These are phyloP conservation scores for Anthoceros angustus DNA, from an alignment of 225 moss, liverwort and hornwort genomes.

Conservation along the genomic window DNA sequence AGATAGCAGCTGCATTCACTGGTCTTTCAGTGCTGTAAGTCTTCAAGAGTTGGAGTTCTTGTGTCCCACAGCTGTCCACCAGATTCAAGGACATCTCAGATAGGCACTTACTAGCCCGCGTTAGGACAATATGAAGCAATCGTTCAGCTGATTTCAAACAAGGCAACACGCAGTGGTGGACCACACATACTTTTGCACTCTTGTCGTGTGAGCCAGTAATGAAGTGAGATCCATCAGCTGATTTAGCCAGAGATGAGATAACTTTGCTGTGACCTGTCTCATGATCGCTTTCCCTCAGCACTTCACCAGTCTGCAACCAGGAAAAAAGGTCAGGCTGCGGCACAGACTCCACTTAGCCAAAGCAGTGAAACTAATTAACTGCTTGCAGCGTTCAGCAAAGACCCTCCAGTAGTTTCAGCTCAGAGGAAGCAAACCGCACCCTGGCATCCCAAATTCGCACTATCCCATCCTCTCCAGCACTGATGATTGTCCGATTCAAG, in stretches of 20 bases:
- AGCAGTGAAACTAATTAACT: neutral
- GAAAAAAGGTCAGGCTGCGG: neutral
- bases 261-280: slow-evolving; percentile 72
- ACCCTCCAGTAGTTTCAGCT: neutral
- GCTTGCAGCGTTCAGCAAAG: neutral
- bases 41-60: slow-evolving; percentile 61
- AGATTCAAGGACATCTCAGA: neutral
- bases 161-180: too few relatives aligned
- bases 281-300: slow-evolving; percentile 78
- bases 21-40: slow-evolving; percentile 75
- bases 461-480: slow-evolving; percentile 73
- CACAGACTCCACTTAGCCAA: neutral
- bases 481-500: slow-evolving; percentile 82
- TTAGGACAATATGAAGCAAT: neutral
- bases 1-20: slow-evolving; percentile 84
- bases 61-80: slow-evolving; percentile 58
- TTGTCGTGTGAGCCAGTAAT: slow-evolving; percentile 88
- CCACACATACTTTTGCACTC: slow-evolving; percentile 40
- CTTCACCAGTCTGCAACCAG: slow-evolving; percentile 46
- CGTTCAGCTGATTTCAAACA: neutral
- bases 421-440: slow-evolving; percentile 23
- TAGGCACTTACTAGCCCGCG: too few relatives aligned
- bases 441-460: slow-evolving; percentile 90
- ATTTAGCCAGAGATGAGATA: slow-evolving; percentile 53
- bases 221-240: slow-evolving; percentile 75